Percentiles rank a stretch among this genome's conserved stretches.
Evolutionary conservation across 305 asterid species (phyloP).

Genomic region (Fraxinus paxiana): DNA sequence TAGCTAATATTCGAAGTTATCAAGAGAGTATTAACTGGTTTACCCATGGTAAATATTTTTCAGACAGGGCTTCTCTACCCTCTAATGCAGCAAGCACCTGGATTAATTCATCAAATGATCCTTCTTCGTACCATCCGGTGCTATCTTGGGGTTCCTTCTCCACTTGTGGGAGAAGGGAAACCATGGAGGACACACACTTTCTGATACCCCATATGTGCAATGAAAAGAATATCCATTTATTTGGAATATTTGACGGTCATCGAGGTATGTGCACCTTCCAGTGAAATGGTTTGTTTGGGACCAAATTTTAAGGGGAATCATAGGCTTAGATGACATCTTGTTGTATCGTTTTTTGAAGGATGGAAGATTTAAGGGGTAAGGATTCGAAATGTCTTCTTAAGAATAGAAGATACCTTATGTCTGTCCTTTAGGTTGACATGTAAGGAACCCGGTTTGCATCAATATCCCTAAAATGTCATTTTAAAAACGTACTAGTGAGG

Average conservation of each 20-base stretch:
- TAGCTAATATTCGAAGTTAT: slow-evolving; percentile 35
- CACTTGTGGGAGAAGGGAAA: slow-evolving; percentile 90
- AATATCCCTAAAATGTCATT: not conserved
- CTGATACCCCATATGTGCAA: slow-evolving; percentile 55
- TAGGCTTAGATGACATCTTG: not conserved
- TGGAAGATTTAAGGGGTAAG: not conserved
- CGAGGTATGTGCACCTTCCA: slow-evolving; percentile 57
- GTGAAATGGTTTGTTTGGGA: not conserved
- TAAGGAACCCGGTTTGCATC: not conserved
- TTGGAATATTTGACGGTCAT: slow-evolving; percentile 94
- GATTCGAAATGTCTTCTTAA: not conserved
- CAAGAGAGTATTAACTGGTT: slow-evolving; percentile 75
- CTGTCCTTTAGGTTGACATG: slow-evolving; percentile 4
- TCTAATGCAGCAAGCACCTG: slow-evolving; percentile 36
- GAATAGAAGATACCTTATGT: not conserved
- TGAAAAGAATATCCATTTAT: slow-evolving; percentile 55
- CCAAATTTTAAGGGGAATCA: not conserved
- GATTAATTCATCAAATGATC: slow-evolving; percentile 40
- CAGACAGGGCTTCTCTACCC: slow-evolving; percentile 30
- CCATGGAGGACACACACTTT: slow-evolving; percentile 89
- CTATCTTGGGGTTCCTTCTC: slow-evolving; percentile 88
- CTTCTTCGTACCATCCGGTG: slow-evolving; percentile 52
- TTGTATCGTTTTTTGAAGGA: not conserved
- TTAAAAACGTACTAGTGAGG: not conserved
- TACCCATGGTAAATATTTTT: slow-evolving; percentile 49